Conservation (phyloP, 176 grass and related monocot genomes). For the Juncus inflexus region DNA sequence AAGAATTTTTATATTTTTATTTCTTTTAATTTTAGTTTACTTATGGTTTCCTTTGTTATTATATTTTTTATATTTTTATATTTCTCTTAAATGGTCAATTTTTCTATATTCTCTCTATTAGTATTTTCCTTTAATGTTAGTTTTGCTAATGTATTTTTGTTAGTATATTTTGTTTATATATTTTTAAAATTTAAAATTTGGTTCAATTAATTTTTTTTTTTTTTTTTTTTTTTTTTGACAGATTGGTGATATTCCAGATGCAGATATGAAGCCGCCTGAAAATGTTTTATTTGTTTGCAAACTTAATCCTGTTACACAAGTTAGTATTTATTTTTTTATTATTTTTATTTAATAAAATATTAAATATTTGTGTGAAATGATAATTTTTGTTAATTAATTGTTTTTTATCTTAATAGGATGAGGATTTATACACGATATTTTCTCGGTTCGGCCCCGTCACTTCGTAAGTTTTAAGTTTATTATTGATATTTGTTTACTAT, state of each 20-base stretch:
- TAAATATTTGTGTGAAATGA: background rate
- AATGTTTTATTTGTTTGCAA: conserved; percentile 98
- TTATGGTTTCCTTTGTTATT: background rate
- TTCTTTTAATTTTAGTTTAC: conserved; percentile 5
- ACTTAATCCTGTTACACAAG: conserved; percentile 91
- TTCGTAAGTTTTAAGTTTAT: conserved; percentile 55
- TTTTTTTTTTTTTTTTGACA: conserved; percentile 30
- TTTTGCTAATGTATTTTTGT: background rate
- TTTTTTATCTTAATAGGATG: conserved; percentile 53
- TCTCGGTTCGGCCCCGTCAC: conserved; percentile 92
- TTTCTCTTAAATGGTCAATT: background rate
- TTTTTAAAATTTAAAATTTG: background rate
- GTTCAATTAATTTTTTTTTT: background rate
- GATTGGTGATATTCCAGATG: conserved; percentile 96
- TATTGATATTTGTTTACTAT: background rate
- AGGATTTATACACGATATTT: conserved; percentile 95
- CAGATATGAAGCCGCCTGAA: conserved; percentile 80
- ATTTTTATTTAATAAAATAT: conserved; percentile 2
- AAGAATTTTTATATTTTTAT: conserved; percentile 26
- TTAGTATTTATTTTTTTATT: conserved; percentile 35
- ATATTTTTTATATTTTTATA: background rate
- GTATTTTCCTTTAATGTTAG: background rate
- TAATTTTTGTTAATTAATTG: background rate
- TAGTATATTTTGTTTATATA: background rate
- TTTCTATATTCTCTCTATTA: background rate